Evolutionary conservation across 352 stramenopile species (phyloP).

Genomic region (Pythium dissotocum): DNA sequence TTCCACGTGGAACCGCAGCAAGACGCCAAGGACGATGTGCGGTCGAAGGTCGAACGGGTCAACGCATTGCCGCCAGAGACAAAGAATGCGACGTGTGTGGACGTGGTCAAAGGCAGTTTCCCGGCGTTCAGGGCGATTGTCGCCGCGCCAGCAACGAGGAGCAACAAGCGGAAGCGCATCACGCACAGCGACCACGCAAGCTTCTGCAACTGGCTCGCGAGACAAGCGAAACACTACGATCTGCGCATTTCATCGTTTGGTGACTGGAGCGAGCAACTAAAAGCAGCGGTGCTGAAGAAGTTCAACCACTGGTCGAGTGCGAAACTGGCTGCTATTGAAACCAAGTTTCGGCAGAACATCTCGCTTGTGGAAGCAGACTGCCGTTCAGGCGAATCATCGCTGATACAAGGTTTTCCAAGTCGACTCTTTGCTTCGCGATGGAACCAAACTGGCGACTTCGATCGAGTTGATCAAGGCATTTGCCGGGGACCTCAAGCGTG

Average conservation of each 20-base stretch:
- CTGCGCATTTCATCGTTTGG: neutral
- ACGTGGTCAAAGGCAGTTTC: constrained; percentile 13
- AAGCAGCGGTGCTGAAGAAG: neutral
- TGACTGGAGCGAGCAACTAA: neutral
- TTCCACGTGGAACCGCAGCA: constrained; percentile 1
- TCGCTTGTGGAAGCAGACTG: neutral
- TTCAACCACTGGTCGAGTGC: neutral
- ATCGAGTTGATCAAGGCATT: neutral
- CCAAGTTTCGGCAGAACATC: neutral
- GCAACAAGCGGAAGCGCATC: neutral
- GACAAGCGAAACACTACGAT: neutral
- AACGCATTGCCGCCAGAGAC: neutral
- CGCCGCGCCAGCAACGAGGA: constrained; percentile 1
- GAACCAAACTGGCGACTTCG: neutral
- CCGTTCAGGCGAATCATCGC: neutral
- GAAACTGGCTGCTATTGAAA: neutral
- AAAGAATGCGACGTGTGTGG: neutral
- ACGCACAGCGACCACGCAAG: neutral
- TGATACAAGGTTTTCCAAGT: neutral
- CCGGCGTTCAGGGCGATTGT: constrained; percentile 6
- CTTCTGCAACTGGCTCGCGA: constrained; percentile 7
- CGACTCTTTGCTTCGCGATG: neutral
- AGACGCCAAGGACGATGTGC: constrained; percentile 4
- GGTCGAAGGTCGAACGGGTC: neutral
- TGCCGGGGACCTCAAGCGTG: neutral